phyloP scores from a whole-genome alignment of 1,284 basidiomycete genomes.

The Apiotrichum laibachii region DNA sequence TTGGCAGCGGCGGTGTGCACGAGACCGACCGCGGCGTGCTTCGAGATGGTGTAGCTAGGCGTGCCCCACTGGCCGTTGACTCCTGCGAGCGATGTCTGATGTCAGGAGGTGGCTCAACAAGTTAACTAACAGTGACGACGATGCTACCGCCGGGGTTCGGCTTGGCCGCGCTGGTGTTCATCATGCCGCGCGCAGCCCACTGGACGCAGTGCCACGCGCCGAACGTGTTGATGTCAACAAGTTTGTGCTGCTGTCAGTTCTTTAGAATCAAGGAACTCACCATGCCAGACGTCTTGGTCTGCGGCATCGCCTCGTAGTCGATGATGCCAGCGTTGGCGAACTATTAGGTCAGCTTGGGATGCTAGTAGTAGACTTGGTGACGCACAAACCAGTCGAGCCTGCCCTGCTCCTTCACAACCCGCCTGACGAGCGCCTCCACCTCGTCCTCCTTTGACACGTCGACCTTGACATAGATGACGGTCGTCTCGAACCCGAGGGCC shows the following conservation, averaged over 20 bases:
- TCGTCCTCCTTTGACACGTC: constrained; percentile 18
- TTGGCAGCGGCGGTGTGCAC: constrained; percentile 14
- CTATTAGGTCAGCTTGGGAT: not conserved
- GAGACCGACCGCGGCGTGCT: constrained; percentile 17
- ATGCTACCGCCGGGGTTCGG: constrained; percentile 16
- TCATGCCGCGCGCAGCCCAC: constrained; percentile 19
- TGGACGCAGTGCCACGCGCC: constrained; percentile 18
- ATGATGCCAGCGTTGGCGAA: constrained; percentile 22
- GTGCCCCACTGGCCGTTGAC: constrained; percentile 16
- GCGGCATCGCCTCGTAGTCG: constrained; percentile 16
- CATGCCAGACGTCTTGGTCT: constrained; percentile 7
- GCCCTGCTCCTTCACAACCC: constrained; percentile 14
- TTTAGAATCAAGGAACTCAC: not conserved
- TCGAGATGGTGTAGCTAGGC: constrained; percentile 14
- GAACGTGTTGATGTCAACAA: constrained; percentile 18
- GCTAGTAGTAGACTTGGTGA: not conserved
- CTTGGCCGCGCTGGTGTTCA: constrained; percentile 17
- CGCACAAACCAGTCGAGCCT: constrained; percentile 23
- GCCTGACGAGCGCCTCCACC: constrained; percentile 16
- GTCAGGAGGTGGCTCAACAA: not conserved
- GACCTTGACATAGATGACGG: constrained; percentile 9
- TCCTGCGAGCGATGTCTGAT: constrained; percentile 11
- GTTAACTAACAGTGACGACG: constrained; percentile 14
- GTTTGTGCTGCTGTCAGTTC: not conserved
- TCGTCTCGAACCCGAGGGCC: constrained; percentile 6